Percentiles rank a stretch among this genome's conserved stretches.
These are phyloP conservation scores for Umbilicus rupestris DNA, from an alignment of 164 flowering plant genomes.

Conservation along the genomic window DNA sequence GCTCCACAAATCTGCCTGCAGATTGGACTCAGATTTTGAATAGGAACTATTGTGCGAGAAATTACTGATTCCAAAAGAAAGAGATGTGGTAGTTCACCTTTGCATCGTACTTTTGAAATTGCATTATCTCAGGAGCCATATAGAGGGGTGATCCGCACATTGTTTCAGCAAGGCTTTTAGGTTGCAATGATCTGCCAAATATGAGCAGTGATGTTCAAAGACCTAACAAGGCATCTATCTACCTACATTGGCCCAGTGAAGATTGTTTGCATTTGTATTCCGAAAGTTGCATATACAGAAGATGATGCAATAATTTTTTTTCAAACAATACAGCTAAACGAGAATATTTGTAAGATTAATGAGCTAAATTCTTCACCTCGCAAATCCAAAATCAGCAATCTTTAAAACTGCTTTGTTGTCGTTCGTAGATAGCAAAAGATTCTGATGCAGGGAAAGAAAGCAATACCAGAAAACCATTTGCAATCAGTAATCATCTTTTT, in stretches of 20 bases:
- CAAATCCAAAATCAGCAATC: constrained; percentile 99
- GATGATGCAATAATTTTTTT: too few relatives aligned
- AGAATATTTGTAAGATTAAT: not conserved
- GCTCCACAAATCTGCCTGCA: constrained; percentile 99
- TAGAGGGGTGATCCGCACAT: constrained; percentile 98
- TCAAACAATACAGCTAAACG: not conserved
- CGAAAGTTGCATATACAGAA: too few relatives aligned
- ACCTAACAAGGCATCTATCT: not conserved
- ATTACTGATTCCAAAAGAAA: not conserved
- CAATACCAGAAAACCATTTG: not conserved
- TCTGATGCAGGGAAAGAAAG: constrained; percentile 41
- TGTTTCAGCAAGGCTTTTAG: constrained; percentile 91
- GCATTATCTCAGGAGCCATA: constrained; percentile 99
- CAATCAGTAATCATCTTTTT: not conserved
- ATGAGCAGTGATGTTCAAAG: constrained; percentile 8
- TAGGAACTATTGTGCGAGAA: not conserved
- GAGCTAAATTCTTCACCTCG: constrained; percentile 41
- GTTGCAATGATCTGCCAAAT: constrained; percentile 73
- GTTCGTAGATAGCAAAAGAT: constrained; percentile 74
- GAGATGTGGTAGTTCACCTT: constrained; percentile 44
- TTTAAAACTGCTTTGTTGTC: constrained; percentile 55
- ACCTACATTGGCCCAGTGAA: not conserved
- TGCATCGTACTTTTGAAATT: constrained; percentile 94
- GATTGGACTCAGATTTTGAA: constrained; percentile 21
- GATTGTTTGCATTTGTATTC: not conserved